Evolutionary conservation across 768 basidiomycete species (phyloP), one percentile per base, ranked within the genome.

Genomic region (Agaricus subrufescens): DNA sequence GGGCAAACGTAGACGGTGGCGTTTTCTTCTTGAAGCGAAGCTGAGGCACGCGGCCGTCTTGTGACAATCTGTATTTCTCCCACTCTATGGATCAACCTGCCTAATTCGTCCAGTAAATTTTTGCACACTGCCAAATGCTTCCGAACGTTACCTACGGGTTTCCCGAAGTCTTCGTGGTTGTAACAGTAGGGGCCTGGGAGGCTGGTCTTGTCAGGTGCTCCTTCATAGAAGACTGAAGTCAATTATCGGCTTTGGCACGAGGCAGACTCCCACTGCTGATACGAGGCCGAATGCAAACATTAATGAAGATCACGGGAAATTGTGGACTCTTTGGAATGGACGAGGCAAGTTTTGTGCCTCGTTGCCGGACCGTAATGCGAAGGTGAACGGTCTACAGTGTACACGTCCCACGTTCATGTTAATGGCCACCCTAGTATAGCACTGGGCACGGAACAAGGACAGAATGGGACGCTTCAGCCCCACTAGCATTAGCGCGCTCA

Each of bases 281-380:
- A 8, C 34, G 34, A 34, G 8, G 5, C 48, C 45, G 50, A 50
- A 47, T 29, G 52, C 31, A 10, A 26, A 46, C 14, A 38, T 49
- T 42, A 49, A 49, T 56, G 54, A 49, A 56, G 30, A 56, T 45
- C 54, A 12, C 40, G 46, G 52, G 46, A 37, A 54, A 25, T 15
- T 15, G 23, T 25, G 9, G 5, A 47, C 53, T 43, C 37, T 6
- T 54, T 54, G 23, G 31, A 40, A 43, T 29, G 2, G 4, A 6
- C 7, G 11, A 6, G 11, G 8, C 11, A 7, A 11, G 31, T 4
- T 30, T 49, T 40, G 31, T 38, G 55, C 49, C 50, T 56, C 43
- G 42, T 31, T 50, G 40, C 23, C 47, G 26, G 8, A 19, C 40
- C 19, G 52, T 34, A 34, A 11, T 11, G 11, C 34, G 11, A 34